Percentiles rank a stretch among this genome's conserved stretches.
Evolutionary conservation across 805 yeast genomes (phyloP).

Genomic region (Saturnispora silvae): DNA sequence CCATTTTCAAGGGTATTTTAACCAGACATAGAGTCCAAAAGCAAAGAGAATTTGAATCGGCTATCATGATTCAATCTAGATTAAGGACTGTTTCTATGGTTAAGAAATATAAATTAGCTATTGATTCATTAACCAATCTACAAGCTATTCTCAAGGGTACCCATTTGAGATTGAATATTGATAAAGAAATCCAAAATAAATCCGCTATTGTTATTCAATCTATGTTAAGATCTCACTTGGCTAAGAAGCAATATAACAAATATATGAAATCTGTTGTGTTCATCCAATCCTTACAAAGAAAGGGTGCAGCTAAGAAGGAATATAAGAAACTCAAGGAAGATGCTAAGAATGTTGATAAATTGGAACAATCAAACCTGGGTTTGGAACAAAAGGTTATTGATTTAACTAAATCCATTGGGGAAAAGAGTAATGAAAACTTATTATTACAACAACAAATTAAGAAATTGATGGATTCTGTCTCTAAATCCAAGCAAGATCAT

Average conservation of each 20-base stretch:
- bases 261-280: slow-evolving; percentile 48
- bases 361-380: slow-evolving; percentile 84
- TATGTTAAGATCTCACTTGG: slow-evolving; percentile 55
- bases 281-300: slow-evolving; percentile 71
- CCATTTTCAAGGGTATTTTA: slow-evolving; percentile 51
- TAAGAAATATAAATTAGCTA: slow-evolving; percentile 26
- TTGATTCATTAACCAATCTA: slow-evolving; percentile 30
- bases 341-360: slow-evolving; percentile 82
- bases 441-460: slow-evolving; percentile 54
- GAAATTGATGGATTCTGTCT: slow-evolving; percentile 39
- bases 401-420: slow-evolving; percentile 73
- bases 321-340: slow-evolving; percentile 62
- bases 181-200: slow-evolving; percentile 38
- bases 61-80: slow-evolving; percentile 59
- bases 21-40: slow-evolving; percentile 44
- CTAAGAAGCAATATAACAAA: slow-evolving; percentile 41
- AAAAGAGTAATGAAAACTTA: slow-evolving; percentile 75
- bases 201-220: slow-evolving; percentile 72
- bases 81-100: slow-evolving; percentile 47
- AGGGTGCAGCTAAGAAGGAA: slow-evolving; percentile 60
- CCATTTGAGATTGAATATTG: slow-evolving; percentile 41
- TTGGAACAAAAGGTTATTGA: slow-evolving; percentile 97
- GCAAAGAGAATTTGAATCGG: slow-evolving; percentile 51
- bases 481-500: slow-evolving; percentile 42
- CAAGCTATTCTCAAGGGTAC: slow-evolving; percentile 44